A percentile compares a stretch with the other conserved stretches of the same genome.
phyloP scores from a whole-genome alignment of 1,139 yeast genomes.

The Geotrichum fermentans region DNA sequence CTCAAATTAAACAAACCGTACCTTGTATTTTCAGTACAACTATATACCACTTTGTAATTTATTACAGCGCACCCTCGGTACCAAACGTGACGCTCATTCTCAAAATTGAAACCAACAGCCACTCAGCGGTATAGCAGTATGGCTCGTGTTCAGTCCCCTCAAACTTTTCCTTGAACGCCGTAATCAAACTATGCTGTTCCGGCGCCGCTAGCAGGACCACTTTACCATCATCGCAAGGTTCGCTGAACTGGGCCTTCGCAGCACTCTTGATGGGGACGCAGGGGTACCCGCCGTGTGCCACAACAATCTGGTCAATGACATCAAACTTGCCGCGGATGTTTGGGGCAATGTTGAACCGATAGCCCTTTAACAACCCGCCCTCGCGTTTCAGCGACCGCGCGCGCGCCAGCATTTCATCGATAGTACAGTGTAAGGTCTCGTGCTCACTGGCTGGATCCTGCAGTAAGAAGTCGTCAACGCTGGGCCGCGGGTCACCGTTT shows the following conservation, averaged over 20 bases:
- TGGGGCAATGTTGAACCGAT: constrained; percentile 15
- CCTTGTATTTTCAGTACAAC: no score
- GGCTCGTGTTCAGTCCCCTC: constrained; percentile 10
- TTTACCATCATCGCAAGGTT: constrained; percentile 7
- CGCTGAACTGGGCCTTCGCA: constrained; percentile 25
- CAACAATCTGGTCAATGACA: constrained; percentile 56
- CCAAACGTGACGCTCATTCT: constrained; percentile 22
- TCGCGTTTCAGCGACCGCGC: background rate
- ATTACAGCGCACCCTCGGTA: constrained; percentile 4
- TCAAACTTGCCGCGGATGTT: constrained; percentile 64
- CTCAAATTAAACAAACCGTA: no score
- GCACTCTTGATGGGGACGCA: constrained; percentile 24
- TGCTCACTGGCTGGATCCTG: constrained; percentile 32
- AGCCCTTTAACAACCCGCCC: constrained; percentile 13
- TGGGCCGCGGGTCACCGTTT: constrained; percentile 5
- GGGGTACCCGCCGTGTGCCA: constrained; percentile 53
- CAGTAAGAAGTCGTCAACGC: constrained; percentile 22
- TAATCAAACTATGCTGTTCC: constrained; percentile 15
- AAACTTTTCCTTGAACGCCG: constrained; percentile 18
- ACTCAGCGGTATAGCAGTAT: constrained; percentile 22
- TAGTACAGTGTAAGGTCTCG: background rate
- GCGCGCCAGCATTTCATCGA: constrained; percentile 2
- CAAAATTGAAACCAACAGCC: constrained; percentile 24
- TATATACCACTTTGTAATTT: no score
- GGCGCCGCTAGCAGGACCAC: constrained; percentile 24